Evolutionary conservation across 805 yeast genomes (phyloP).

Genomic region (Pichia paraexigua): DNA sequence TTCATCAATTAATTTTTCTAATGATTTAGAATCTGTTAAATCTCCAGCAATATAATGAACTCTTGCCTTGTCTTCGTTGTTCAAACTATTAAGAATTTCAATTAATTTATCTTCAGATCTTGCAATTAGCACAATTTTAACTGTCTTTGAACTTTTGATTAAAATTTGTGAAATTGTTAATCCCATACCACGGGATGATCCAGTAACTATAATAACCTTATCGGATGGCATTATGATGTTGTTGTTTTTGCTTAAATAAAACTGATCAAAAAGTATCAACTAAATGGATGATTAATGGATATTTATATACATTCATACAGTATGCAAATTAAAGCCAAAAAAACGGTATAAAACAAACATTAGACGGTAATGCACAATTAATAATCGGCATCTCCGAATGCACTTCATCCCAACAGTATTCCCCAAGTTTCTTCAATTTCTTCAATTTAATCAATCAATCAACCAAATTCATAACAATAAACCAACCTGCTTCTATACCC

Average conservation of each 20-base stretch:
- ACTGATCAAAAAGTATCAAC: no score
- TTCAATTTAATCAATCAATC: no score
- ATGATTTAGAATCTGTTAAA: slow-evolving; percentile 34
- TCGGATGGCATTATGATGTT: not conserved
- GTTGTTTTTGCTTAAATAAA: not conserved
- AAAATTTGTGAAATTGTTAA: slow-evolving; percentile 51
- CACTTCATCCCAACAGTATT: no score
- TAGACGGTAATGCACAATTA: no score
- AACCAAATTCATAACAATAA: no score
- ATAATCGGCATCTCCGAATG: not conserved
- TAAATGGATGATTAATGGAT: no score
- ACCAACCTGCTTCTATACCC: no score
- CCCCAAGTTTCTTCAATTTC: no score
- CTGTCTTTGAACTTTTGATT: slow-evolving; percentile 29
- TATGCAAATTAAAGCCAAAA: no score
- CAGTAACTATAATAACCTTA: slow-evolving; percentile 40
- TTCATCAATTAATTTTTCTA: slow-evolving; percentile 6
- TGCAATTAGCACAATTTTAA: slow-evolving; percentile 63
- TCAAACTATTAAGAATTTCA: slow-evolving; percentile 27
- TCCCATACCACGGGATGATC: slow-evolving; percentile 79
- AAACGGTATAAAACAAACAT: not conserved
- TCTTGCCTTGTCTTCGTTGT: slow-evolving; percentile 40
- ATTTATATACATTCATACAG: not conserved
- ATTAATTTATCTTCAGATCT: slow-evolving; percentile 46
- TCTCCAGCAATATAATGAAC: slow-evolving; percentile 55